phyloP scores from a whole-genome alignment of 805 yeast genomes.

The Jamesozyma rosinii region DNA sequence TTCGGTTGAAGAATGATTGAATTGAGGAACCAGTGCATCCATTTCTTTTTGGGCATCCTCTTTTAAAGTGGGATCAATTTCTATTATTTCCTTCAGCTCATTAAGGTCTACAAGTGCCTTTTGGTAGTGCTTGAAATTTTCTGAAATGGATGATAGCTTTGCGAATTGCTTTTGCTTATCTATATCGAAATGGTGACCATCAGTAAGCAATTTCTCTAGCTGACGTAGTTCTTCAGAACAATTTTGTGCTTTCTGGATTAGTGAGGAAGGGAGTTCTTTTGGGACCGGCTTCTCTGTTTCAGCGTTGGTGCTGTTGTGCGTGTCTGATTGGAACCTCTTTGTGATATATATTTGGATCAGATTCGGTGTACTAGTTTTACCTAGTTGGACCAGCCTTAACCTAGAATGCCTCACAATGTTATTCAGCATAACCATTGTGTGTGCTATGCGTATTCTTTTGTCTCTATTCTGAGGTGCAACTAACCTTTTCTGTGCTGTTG shows the following conservation, averaged over 20 bases:
- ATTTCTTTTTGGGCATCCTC: slow-evolving; percentile 60
- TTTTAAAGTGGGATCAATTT: slow-evolving; percentile 30
- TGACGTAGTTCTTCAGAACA: slow-evolving; percentile 34
- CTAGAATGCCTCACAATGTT: background rate
- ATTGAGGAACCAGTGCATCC: slow-evolving; percentile 35
- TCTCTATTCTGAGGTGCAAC: background rate
- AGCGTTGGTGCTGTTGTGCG: background rate
- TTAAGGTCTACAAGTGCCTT: slow-evolving; percentile 25
- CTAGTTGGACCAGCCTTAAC: background rate
- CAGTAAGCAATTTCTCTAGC: slow-evolving; percentile 36
- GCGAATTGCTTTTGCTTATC: slow-evolving; percentile 43
- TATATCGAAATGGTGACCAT: slow-evolving; percentile 37
- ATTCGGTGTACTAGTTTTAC: background rate
- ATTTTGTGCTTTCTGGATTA: slow-evolving; percentile 39
- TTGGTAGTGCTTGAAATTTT: slow-evolving; percentile 34
- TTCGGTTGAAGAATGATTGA: slow-evolving; percentile 35
- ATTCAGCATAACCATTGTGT: background rate
- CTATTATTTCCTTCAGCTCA: slow-evolving; percentile 30
- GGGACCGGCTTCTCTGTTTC: background rate
- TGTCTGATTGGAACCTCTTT: background rate
- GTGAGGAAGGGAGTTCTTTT: slow-evolving; percentile 39
- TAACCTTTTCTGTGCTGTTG: background rate
- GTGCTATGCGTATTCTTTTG: background rate
- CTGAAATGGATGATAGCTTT: slow-evolving; percentile 37
- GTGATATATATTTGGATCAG: background rate